Evolutionary conservation across 2,329 filamentous ascomycete genomes (phyloP), one percentile per base, ranked within the genome.

Genomic region (Aureobasidium subglaciale): DNA sequence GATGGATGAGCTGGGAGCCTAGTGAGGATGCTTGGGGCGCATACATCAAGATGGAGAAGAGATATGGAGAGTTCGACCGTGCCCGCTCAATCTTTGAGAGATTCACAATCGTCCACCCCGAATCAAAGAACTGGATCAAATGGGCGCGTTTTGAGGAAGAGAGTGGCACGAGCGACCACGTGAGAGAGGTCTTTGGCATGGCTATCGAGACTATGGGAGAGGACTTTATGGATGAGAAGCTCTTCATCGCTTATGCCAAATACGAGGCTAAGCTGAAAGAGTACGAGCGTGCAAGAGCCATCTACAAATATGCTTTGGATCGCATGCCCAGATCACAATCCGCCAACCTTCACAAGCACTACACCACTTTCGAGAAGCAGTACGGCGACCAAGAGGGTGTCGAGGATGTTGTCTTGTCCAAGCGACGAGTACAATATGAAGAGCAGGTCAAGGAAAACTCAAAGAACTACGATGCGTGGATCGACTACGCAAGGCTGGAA

Each of bases 91-190:
- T 99, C 62, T 97, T 95, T 68, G 83, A 89, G 67, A 81, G 88
- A 25, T 96, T 96, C 66, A 96, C 90, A 1, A 81, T 91, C 58
- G 88, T 97, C 8, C 93, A 97, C 63, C 91, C 93, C 0, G 92
- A 97, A 66, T 88, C 93, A 20, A 84, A 88, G 65, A 97, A 96
- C 67, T 99, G 92, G 91, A 95, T 99, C 73, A 96, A 96, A 69
- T 99, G 93, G 93, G 87, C 92, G 58, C 88, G 88, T 59, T 99
- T 97, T 63, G 93, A 99, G 71, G 92, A 97, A 69, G 93, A 99
- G 67, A 89, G 86, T 63, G 93, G 93, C 8, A 96, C 90, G 1
- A 92, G 86, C 66, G 92, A 96, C 64, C 71, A 92, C 61, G 93
- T 99, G 6, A 82, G 93, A 20, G 90, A 97, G 60, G 92, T 97